A percentile compares a stretch with the other conserved stretches of the same genome.
Evolutionary conservation across 73 alveolate genomes (phyloP).

Genomic region (Paramecium tetraurelia): DNA sequence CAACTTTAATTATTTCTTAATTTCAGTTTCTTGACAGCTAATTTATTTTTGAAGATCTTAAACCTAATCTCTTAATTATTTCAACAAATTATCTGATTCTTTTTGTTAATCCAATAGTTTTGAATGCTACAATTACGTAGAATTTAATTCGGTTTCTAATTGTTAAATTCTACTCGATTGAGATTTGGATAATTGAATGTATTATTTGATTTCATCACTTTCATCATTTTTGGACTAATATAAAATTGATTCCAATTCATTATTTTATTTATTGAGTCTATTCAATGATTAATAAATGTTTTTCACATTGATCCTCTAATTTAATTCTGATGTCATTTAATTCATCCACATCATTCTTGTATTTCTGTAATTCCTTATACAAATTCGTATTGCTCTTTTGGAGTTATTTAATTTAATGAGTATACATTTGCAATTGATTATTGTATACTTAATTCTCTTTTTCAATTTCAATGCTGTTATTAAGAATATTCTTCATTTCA

Average conservation of each 20-base stretch:
- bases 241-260: not conserved
- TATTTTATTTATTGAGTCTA: not conserved
- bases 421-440: not conserved
- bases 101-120: not conserved
- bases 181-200: not conserved
- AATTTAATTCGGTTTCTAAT: not conserved
- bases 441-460: constrained; percentile 1
- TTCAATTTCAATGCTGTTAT: constrained; percentile 20
- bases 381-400: not conserved
- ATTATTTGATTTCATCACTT: not conserved
- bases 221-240: not conserved
- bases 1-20: not conserved
- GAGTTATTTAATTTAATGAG: constrained; percentile 8
- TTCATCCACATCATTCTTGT: not conserved
- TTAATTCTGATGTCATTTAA: not conserved
- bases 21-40: not conserved
- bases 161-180: not conserved
- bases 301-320: not conserved
- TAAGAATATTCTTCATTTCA: not conserved
- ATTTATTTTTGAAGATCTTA: not conserved
- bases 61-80: not conserved
- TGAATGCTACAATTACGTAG: not conserved
- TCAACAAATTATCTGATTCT: not conserved
- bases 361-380: not conserved
- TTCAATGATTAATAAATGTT: not conserved